Evolutionary conservation across 2,329 filamentous ascomycete species (phyloP), one percentile per base, ranked within the genome.

Genomic region (Hypoxylon sp.): DNA sequence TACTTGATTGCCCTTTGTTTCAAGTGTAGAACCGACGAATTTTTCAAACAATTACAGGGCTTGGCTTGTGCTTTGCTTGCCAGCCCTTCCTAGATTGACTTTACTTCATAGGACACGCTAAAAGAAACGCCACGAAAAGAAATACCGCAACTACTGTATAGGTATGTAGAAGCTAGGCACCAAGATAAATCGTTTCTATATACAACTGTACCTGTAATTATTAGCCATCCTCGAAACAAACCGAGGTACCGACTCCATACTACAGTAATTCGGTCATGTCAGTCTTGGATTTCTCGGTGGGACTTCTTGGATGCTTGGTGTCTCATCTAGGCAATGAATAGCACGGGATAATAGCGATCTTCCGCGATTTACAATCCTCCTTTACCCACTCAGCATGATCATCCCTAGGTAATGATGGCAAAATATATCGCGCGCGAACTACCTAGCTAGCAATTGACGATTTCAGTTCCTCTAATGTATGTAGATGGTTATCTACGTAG

Each of bases 291-390:
- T 14, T 23, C 23, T 57, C 23, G 30, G 57, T 57, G 52, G 51
- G 13, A 53, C 52, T 38, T 19, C 28, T 23, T 51, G 53, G 53
- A 9, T 48, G 61, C 59, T 62, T 63, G 60, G 19, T 63, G 43
- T 57, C 68, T 70, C 59, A 45, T 61, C 51, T 70, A 61, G 62
- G 68, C 36, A 68, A 68, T 65, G 68, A 70, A 65, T 43, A 57
- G 11, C 68, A 60, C 51, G 48, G 38, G 17, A 28, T 63, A 53
- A 70, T 70, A 66, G 49, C 17, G 68, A 70, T 70, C 68, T 68
- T 65, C 68, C 17, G 41, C 55, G 59, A 66, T 68, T 63, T 63
- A 23, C 65, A 58, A 52, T 65, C 55, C 66, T 62, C 60, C 63
- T 65, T 70, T 60, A 64, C 23, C 63, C 60, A 58, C 57, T 41